Evolutionary conservation across 2,329 filamentous ascomycete genomes (phyloP).

Genomic region (Cladosporium sp.): DNA sequence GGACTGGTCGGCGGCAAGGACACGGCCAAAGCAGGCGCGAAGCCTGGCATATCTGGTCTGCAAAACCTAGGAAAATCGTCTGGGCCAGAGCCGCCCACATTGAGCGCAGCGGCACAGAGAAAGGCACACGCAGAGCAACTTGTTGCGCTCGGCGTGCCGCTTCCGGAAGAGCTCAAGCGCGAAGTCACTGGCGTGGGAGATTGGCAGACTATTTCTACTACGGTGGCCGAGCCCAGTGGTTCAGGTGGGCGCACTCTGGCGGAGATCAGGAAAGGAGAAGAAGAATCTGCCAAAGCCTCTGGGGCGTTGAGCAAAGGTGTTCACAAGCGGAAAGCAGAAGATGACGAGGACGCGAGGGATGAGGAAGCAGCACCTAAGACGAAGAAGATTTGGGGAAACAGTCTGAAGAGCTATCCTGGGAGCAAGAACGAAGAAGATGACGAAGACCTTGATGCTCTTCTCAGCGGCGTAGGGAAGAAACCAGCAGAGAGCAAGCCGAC

Average conservation of each 20-base stretch:
- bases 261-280: slow-evolving; percentile 43
- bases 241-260: slow-evolving; percentile 34
- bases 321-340: slow-evolving; percentile 58
- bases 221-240: slow-evolving; percentile 25
- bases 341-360: slow-evolving; percentile 58
- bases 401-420: slow-evolving; percentile 43
- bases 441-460: slow-evolving; percentile 60
- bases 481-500: background rate
- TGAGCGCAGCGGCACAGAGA: slow-evolving; percentile 60
- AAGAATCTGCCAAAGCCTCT: slow-evolving; percentile 24
- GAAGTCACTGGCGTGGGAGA: slow-evolving; percentile 87
- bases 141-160: slow-evolving; percentile 76
- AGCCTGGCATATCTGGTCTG: slow-evolving; percentile 20
- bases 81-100: slow-evolving; percentile 30
- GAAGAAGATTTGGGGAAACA: slow-evolving; percentile 43
- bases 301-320: slow-evolving; percentile 43
- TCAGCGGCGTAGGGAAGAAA: slow-evolving; percentile 33
- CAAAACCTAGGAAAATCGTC: slow-evolving; percentile 17
- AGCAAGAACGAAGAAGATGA: slow-evolving; percentile 46
- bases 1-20: slow-evolving; percentile 58
- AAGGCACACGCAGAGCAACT: slow-evolving; percentile 85
- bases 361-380: slow-evolving; percentile 34
- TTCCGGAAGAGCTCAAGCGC: slow-evolving; percentile 72
- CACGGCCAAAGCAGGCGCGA: slow-evolving; percentile 29
- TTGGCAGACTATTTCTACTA: slow-evolving; percentile 68